Evolutionary conservation across 129 eudicot genomes (phyloP).

Genomic region (Erigeron canadensis): DNA sequence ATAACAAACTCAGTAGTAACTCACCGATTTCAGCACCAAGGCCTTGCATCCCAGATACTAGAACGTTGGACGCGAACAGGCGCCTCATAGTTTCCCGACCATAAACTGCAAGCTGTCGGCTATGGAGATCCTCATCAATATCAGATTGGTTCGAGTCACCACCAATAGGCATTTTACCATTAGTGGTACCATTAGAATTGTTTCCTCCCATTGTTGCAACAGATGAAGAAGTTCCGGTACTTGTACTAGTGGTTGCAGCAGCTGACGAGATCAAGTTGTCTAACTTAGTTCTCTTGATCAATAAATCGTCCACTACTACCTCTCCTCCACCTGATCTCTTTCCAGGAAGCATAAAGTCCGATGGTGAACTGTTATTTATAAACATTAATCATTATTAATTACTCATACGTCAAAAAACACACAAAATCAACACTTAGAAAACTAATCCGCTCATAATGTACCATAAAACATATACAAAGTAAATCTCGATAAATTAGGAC

Average conservation of each 20-base stretch:
- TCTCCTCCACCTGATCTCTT: conserved; percentile 76
- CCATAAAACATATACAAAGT: too few species aligned
- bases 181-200: conserved; percentile 39
- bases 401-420: conserved; percentile 14
- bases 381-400: conserved; percentile 18
- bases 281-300: conserved; percentile 54
- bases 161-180: conserved; percentile 45
- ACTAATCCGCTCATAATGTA: too few species aligned
- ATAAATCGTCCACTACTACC: conserved; percentile 52
- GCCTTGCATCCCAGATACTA: conserved; percentile 89
- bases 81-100: conserved; percentile 96
- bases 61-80: conserved; percentile 71
- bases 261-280: conserved; percentile 44
- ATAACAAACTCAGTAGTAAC: neutral
- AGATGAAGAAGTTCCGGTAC: conserved; percentile 31
- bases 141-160: conserved; percentile 45
- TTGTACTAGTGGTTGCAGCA: conserved; percentile 36
- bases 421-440: neutral
- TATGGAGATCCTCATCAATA: conserved; percentile 96
- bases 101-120: conserved; percentile 93
- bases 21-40: conserved; percentile 94
- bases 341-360: conserved; percentile 94
- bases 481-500: too few species aligned
- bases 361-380: conserved; percentile 49
- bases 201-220: conserved; percentile 49